phyloP scores from a whole-genome alignment of 768 basidiomycete genomes.

The Termitomyces eurrhizus region DNA sequence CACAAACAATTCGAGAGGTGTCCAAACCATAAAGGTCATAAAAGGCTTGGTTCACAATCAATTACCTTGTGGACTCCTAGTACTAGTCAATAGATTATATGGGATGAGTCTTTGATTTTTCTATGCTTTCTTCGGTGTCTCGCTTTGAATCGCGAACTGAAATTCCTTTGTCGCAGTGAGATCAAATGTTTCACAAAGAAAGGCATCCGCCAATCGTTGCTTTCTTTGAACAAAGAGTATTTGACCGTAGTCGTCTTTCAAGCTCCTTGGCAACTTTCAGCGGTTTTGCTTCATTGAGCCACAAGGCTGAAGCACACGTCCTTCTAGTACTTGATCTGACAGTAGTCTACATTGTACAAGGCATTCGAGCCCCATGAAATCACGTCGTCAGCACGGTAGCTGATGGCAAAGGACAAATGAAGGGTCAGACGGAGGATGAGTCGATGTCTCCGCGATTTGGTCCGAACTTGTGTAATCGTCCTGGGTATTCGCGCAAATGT shows the following conservation, averaged over 20 bases:
- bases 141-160: neutral
- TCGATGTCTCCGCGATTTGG: neutral
- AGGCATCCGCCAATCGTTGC: neutral
- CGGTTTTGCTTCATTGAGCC: neutral
- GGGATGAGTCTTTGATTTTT: neutral
- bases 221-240: neutral
- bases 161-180: neutral
- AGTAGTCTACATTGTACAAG: neutral
- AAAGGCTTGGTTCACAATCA: neutral
- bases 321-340: neutral
- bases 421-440: neutral
- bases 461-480: neutral
- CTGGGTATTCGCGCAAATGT: neutral
- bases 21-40: neutral
- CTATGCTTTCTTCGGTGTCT: no score
- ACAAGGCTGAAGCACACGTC: neutral
- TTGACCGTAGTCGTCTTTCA: neutral
- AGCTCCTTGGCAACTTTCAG: neutral
- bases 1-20: neutral
- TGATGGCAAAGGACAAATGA: neutral
- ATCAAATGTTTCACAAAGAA: neutral
- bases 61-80: neutral
- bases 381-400: neutral
- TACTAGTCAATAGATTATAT: neutral
- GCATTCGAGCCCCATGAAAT: neutral